These are phyloP conservation scores for Lachancea nothofagi DNA, from an alignment of 805 yeast genomes.

Conservation along the genomic window DNA sequence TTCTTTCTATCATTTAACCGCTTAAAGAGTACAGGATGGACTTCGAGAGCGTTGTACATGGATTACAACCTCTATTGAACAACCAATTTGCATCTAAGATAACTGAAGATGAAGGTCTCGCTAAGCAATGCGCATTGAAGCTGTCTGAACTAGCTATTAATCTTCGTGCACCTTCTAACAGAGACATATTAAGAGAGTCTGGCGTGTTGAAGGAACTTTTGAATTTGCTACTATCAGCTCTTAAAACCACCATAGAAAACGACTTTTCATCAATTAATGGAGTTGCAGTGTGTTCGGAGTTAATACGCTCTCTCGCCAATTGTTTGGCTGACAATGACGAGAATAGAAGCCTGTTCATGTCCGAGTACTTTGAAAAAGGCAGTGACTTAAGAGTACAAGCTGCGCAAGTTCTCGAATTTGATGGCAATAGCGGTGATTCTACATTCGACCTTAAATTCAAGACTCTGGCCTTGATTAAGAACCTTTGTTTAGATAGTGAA, in stretches of 20 bases:
- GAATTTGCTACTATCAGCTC: slow-evolving; percentile 14
- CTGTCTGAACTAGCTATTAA: slow-evolving; percentile 31
- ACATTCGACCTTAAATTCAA: slow-evolving; percentile 16
- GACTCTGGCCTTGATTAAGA: slow-evolving; percentile 25
- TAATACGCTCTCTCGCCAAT: slow-evolving; percentile 32
- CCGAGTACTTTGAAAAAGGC: background rate
- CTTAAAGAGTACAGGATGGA: slow-evolving; percentile 24
- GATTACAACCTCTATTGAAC: slow-evolving; percentile 28
- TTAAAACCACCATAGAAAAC: slow-evolving; percentile 8
- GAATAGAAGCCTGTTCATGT: slow-evolving; percentile 21
- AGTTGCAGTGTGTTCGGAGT: slow-evolving; percentile 24
- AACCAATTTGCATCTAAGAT: slow-evolving; percentile 15
- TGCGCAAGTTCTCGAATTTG: slow-evolving; percentile 17
- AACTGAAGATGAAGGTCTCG: slow-evolving; percentile 18
- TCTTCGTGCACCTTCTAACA: slow-evolving; percentile 27
- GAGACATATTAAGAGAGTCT: slow-evolving; percentile 27
- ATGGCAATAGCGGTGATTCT: slow-evolving; percentile 8
- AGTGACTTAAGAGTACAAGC: background rate
- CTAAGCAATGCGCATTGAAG: slow-evolving; percentile 19
- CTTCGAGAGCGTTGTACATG: slow-evolving; percentile 30
- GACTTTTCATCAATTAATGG: background rate
- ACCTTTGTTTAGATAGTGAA: slow-evolving; percentile 25
- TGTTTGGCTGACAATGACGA: slow-evolving; percentile 29
- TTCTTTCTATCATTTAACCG: too few relatives aligned
- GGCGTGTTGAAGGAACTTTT: slow-evolving; percentile 24